These are phyloP conservation scores for Corylus americana DNA, from an alignment of 306 rosid species.

Conservation along the genomic window DNA sequence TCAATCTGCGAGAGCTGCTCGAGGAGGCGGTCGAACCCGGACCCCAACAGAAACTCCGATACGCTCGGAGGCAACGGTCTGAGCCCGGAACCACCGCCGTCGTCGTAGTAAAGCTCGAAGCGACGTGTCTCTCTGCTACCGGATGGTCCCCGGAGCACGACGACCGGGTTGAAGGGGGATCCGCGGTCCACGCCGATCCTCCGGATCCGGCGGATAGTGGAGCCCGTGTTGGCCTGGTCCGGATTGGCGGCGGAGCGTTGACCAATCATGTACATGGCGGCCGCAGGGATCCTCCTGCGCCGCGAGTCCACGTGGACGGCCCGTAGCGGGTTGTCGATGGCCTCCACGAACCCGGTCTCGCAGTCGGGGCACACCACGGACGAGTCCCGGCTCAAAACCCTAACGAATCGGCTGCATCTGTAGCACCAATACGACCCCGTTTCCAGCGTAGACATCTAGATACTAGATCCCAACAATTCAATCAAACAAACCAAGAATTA, in stretches of 20 bases:
- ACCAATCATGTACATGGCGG: constrained; percentile 74
- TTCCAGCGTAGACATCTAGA: constrained; percentile 46
- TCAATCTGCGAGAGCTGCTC: constrained; percentile 79
- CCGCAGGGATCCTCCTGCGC: constrained; percentile 47
- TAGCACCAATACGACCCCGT: constrained; percentile 73
- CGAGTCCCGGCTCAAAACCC: constrained; percentile 35
- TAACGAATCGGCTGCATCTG: constrained; percentile 65
- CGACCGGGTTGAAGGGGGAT: constrained; percentile 71
- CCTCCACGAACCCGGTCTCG: constrained; percentile 63
- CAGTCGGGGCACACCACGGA: constrained; percentile 66
- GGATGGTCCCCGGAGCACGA: constrained; percentile 57
- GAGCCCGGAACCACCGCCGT: constrained; percentile 70
- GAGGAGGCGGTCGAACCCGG: constrained; percentile 75
- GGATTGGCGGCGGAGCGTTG: constrained; percentile 23
- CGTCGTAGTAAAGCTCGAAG: constrained; percentile 73
- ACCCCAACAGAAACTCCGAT: constrained; percentile 81
- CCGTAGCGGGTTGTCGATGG: constrained; percentile 41
- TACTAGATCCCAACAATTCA: constrained; percentile 30
- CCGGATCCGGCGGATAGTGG: constrained; percentile 37
- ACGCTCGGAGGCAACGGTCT: constrained; percentile 75
- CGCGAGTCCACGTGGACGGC: constrained; percentile 37
- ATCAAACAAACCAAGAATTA: not conserved
- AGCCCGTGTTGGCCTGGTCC: constrained; percentile 36
- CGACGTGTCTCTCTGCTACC: constrained; percentile 54
- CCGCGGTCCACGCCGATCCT: constrained; percentile 59